Evolutionary conservation across 2,329 filamentous ascomycete genomes (phyloP), one percentile per base, ranked within the genome.

Genomic region (Onygena corvina): DNA sequence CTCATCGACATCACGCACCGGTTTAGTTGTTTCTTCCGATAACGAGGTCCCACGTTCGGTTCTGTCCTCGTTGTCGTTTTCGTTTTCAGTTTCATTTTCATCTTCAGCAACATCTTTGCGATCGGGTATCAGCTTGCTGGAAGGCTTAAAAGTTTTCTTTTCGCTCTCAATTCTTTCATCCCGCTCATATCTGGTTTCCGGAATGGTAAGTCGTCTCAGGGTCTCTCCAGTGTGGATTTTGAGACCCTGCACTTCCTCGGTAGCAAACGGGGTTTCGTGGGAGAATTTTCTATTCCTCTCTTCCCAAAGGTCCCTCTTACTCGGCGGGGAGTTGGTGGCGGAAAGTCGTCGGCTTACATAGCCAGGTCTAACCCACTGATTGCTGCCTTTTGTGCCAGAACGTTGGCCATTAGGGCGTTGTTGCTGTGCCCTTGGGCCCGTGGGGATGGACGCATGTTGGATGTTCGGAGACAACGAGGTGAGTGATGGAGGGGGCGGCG

Each of bases 351-450:
- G 46, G 45, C 46, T 54, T 20, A 42, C 36, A 47, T 65, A 68
- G 11, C 62, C 64, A 23, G 65, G 60, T 25, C 65, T 64, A 40
- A 63, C 58, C 67, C 66, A 69, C 51, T 63, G 63, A 52, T 67
- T 67, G 47, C 60, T 67, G 12, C 44, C 54, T 49, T 68, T 69
- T 3, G 61, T 54, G 14, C 59, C 55, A 4, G 60, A 60, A 23
- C 65, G 59, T 8, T 40, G 36, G 11, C 63, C 60, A 11, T 57
- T 57, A 30, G 60, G 52, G 5, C 58, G 57, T 44, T 63, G 61
- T 50, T 64, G 62, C 40, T 64, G 59, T 4, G 66, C 67, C 46
- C 67, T 65, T 29, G 67, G 67, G 2, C 66, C 67, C 6, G 66
- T 70, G 9, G 67, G 67, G 16, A 69, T 64, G 29, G 55, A 64